These are phyloP conservation scores for Pythium utonaiense DNA, from an alignment of 352 stramenopile species.

Conservation along the genomic window DNA sequence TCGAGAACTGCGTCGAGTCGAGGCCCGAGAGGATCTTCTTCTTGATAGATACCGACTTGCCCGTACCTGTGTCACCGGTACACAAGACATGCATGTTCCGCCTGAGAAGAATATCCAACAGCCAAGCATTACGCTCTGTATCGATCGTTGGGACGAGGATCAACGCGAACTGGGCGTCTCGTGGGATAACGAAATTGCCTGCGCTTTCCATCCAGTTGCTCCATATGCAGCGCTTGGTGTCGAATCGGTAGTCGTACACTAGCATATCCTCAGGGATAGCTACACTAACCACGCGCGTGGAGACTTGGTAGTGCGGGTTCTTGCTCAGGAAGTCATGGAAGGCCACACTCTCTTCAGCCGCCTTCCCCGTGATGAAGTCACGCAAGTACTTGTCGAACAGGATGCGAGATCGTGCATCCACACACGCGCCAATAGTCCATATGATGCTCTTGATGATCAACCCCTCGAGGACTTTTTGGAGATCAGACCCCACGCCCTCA, in stretches of 20 bases:
- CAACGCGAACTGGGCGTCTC: slow-evolving; percentile 76
- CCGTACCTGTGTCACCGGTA: slow-evolving; percentile 92
- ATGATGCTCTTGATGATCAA: slow-evolving; percentile 84
- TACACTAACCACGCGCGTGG: slow-evolving; percentile 28
- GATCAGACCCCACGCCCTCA: slow-evolving; percentile 60
- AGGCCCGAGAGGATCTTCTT: slow-evolving; percentile 88
- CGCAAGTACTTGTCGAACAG: slow-evolving; percentile 86
- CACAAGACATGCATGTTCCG: slow-evolving; percentile 90
- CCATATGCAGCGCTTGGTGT: slow-evolving; percentile 83
- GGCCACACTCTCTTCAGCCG: slow-evolving; percentile 22
- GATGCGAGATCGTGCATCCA: slow-evolving; percentile 81
- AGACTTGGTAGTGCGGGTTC: slow-evolving; percentile 64
- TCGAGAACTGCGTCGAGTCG: slow-evolving; percentile 68
- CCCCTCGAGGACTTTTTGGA: slow-evolving; percentile 77
- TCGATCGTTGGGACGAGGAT: slow-evolving; percentile 93
- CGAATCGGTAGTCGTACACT: slow-evolving; percentile 92
- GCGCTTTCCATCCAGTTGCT: slow-evolving; percentile 65
- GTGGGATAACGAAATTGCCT: slow-evolving; percentile 53
- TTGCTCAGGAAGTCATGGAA: slow-evolving; percentile 88
- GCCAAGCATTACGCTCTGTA: slow-evolving; percentile 89
- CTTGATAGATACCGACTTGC: slow-evolving; percentile 92
- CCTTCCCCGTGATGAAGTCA: slow-evolving; percentile 53
- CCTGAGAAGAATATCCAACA: slow-evolving; percentile 86
- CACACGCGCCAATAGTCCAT: slow-evolving; percentile 90
- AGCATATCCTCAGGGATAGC: slow-evolving; percentile 59